phyloP scores from a whole-genome alignment of 768 basidiomycete species.

The Paxillus ammoniavirescens region DNA sequence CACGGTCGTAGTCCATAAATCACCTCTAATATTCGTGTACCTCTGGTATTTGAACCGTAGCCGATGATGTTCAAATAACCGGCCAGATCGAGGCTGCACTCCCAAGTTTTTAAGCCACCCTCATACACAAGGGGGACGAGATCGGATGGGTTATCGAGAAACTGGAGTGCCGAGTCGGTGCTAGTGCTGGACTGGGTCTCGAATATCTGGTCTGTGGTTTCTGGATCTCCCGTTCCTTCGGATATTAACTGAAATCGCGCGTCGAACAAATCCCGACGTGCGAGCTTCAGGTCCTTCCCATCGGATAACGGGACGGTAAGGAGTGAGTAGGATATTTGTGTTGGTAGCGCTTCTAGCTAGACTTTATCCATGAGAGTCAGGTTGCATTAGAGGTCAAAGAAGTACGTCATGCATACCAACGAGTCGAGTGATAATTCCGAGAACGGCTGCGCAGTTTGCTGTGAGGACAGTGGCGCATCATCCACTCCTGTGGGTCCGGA shows the following conservation, averaged over 20 bases:
- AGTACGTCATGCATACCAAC: slow-evolving; percentile 27
- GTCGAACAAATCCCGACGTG: slow-evolving; percentile 89
- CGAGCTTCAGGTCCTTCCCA: slow-evolving; percentile 39
- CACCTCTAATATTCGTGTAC: slow-evolving; percentile 73
- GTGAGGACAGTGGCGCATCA: background rate
- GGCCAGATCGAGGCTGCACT: slow-evolving; percentile 88
- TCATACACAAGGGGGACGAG: slow-evolving; percentile 92
- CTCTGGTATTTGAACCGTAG: slow-evolving; percentile 30
- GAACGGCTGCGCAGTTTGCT: slow-evolving; percentile 15
- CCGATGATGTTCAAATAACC: slow-evolving; percentile 50
- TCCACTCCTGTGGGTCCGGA: background rate
- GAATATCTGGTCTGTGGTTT: slow-evolving; percentile 19
- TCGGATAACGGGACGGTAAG: slow-evolving; percentile 48
- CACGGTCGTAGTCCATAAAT: background rate
- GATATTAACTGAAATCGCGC: slow-evolving; percentile 92
- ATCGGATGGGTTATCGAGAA: slow-evolving; percentile 83
- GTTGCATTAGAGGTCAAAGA: background rate
- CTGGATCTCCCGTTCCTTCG: slow-evolving; percentile 39
- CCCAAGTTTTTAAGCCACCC: slow-evolving; percentile 97
- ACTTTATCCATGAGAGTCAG: slow-evolving; percentile 17
- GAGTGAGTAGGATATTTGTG: slow-evolving; percentile 78
- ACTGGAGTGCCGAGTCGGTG: slow-evolving; percentile 45
- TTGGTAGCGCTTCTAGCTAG: slow-evolving; percentile 70
- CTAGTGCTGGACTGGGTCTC: background rate
- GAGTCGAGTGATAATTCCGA: slow-evolving; percentile 29